Evolutionary conservation across 352 stramenopile species (phyloP).

Genomic region (Aphanomyces astaci): DNA sequence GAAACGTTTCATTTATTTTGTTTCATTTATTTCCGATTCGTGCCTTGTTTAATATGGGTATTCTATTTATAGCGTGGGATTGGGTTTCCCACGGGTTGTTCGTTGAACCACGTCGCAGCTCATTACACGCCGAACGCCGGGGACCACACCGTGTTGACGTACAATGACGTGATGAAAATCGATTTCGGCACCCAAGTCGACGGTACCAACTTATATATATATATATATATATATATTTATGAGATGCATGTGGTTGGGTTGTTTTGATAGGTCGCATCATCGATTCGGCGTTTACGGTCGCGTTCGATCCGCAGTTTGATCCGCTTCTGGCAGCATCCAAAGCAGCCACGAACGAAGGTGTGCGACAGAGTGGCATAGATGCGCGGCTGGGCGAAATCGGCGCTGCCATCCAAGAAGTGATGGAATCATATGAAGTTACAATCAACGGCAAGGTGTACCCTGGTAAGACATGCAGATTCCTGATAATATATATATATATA

Average conservation of each 20-base stretch:
- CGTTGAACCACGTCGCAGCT: conserved; percentile 95
- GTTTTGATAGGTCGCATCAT: conserved; percentile 97
- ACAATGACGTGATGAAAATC: conserved; percentile 98
- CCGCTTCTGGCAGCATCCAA: conserved; percentile 84
- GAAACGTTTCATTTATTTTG: too few relatives aligned
- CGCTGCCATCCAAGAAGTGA: conserved; percentile 93
- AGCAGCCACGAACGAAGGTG: conserved; percentile 90
- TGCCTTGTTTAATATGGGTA: too few relatives aligned
- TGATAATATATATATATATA: too few relatives aligned
- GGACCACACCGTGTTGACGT: conserved; percentile 89
- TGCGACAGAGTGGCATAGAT: conserved; percentile 91
- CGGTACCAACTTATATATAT: too few relatives aligned
- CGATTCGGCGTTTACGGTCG: conserved; percentile 95
- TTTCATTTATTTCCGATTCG: too few relatives aligned
- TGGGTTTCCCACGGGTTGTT: conserved; percentile 94
- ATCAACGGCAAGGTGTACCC: conserved; percentile 94
- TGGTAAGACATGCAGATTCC: background rate
- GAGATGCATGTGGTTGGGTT: too few relatives aligned
- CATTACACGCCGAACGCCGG: conserved; percentile 97
- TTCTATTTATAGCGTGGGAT: conserved; percentile 75
- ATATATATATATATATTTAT: too few relatives aligned
- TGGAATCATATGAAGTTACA: conserved; percentile 97
- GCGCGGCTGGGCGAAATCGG: conserved; percentile 93
- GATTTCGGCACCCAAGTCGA: conserved; percentile 98
- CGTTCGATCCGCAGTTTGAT: conserved; percentile 95